Conservation (phyloP, 2,329 filamentous ascomycete species). For the Penicillium capsulatum region DNA sequence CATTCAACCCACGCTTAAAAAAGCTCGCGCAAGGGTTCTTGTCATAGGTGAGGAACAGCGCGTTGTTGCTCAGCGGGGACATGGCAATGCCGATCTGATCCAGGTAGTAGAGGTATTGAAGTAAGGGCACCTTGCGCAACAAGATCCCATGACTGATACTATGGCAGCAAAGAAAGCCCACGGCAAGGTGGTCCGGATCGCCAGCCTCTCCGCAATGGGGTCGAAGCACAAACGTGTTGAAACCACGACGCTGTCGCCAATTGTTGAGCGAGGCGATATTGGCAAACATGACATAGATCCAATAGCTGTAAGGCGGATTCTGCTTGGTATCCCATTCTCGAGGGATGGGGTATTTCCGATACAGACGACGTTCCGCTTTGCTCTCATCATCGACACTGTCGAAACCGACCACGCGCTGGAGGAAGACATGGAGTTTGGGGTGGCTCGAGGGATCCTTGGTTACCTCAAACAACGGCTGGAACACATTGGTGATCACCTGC, state of each 20-base stretch:
- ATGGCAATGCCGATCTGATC: constrained; percentile 98
- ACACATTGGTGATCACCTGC: constrained; percentile 84
- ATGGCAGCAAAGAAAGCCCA: constrained; percentile 86
- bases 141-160: constrained; percentile 95
- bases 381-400: constrained; percentile 98
- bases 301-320: constrained; percentile 98
- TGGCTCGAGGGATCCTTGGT: constrained; percentile 81
- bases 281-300: constrained; percentile 95
- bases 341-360: constrained; percentile 89
- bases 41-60: constrained; percentile 92
- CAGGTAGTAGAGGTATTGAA: constrained; percentile 97
- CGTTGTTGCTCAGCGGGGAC: constrained; percentile 98
- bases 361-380: constrained; percentile 90
- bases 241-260: constrained; percentile 84
- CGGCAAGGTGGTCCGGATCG: constrained; percentile 91
- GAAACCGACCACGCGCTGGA: constrained; percentile 93
- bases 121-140: constrained; percentile 84
- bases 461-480: constrained; percentile 90
- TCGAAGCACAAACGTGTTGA: constrained; percentile 90
- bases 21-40: constrained; percentile 95
- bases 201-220: constrained; percentile 97
- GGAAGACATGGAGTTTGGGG: constrained; percentile 88
- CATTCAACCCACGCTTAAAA: constrained; percentile 90
- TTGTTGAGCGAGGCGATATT: constrained; percentile 91
- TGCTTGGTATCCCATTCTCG: constrained; percentile 85